phyloP scores from a whole-genome alignment of 306 rosid genomes.

The Quillaja saponaria region DNA sequence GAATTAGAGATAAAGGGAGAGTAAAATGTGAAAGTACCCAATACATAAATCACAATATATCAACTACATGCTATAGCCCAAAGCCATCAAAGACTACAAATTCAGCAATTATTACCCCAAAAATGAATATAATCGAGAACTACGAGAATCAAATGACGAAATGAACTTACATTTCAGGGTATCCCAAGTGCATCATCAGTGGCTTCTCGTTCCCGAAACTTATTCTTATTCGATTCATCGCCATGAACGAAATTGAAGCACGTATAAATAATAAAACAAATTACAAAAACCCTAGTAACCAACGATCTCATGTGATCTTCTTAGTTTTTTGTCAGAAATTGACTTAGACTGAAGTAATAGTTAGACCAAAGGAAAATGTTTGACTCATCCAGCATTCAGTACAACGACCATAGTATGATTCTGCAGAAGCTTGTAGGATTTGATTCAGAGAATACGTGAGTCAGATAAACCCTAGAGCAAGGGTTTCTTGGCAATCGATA shows the following conservation, averaged over 20 bases:
- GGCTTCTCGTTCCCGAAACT: conserved; percentile 87
- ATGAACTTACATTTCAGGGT: conserved; percentile 69
- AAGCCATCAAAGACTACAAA: background rate
- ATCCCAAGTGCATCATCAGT: conserved; percentile 76
- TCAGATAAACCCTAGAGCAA: too few species aligned
- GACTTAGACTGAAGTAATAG: too few species aligned
- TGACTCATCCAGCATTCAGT: too few species aligned
- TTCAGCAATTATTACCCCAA: background rate
- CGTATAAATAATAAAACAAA: conserved; percentile 46
- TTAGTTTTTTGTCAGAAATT: conserved; percentile 19
- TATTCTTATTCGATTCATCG: conserved; percentile 57
- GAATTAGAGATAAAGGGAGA: background rate
- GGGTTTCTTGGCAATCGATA: too few species aligned
- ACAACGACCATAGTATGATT: too few species aligned
- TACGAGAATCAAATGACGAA: background rate
- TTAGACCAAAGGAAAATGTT: too few species aligned
- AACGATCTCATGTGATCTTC: conserved; percentile 59
- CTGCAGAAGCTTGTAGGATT: too few species aligned
- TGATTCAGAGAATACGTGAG: too few species aligned
- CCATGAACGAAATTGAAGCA: conserved; percentile 42
- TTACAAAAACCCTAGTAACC: conserved; percentile 33
- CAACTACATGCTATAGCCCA: background rate
- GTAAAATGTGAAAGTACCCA: conserved; percentile 10
- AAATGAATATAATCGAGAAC: background rate
- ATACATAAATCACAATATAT: conserved; percentile 9